These are phyloP conservation scores for Fusarium verrucosum DNA, from an alignment of 2,329 filamentous ascomycete species.

Conservation along the genomic window DNA sequence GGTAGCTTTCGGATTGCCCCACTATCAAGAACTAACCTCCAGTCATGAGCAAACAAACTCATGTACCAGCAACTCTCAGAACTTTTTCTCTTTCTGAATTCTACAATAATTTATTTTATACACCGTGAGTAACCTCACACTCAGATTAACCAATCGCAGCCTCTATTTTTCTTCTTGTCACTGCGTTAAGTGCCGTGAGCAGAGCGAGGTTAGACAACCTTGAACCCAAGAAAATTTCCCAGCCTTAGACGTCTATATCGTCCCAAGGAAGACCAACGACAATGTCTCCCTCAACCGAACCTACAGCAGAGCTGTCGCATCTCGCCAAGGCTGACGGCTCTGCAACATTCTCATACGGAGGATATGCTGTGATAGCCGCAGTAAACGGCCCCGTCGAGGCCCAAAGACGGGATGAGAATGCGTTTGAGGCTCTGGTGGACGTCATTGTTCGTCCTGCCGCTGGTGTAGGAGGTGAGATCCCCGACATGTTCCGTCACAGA, in stretches of 20 bases:
- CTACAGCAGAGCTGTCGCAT: constrained; percentile 63
- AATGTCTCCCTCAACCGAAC: constrained; percentile 60
- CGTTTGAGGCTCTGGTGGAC: constrained; percentile 90
- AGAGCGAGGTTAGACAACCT: constrained; percentile 19
- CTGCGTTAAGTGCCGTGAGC: neutral
- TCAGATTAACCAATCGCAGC: neutral
- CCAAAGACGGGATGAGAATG: constrained; percentile 85
- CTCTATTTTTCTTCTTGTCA: neutral
- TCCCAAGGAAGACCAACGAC: constrained; percentile 33
- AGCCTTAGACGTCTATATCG: constrained; percentile 5
- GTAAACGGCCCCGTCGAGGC: constrained; percentile 96
- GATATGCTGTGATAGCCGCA: constrained; percentile 83
- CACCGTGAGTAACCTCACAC: neutral
- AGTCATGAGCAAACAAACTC: constrained; percentile 7
- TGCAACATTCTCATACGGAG: constrained; percentile 76
- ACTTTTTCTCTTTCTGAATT: neutral
- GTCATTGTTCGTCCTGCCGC: constrained; percentile 87
- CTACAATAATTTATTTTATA: neutral
- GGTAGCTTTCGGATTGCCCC: constrained; percentile 16
- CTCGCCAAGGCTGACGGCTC: constrained; percentile 82
- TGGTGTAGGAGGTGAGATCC: constrained; percentile 76
- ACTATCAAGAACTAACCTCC: constrained; percentile 12
- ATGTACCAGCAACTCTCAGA: neutral
- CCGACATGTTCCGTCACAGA: neutral
- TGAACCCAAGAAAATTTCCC: constrained; percentile 30